phyloP scores from a whole-genome alignment of 768 basidiomycete genomes.

The Mycena sanguinolenta region DNA sequence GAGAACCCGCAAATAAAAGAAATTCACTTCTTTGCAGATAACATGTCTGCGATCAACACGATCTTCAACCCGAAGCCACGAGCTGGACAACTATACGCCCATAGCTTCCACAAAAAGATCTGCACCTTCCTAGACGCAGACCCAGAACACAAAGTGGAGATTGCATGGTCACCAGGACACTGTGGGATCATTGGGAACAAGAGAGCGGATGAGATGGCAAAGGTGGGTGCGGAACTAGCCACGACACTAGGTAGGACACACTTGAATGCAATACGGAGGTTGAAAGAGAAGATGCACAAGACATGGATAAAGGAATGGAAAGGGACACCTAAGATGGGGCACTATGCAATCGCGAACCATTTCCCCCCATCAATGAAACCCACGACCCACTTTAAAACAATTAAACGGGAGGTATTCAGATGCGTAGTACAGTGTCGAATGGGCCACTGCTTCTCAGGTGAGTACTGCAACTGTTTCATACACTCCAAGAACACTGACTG shows the following conservation, averaged over 20 bases:
- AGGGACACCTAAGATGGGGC: conserved; percentile 8
- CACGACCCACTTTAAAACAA: conserved; percentile 28
- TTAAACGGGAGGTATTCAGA: too few species aligned
- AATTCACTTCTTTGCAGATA: conserved; percentile 19
- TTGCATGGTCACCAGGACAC: conserved; percentile 44
- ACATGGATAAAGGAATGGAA: conserved; percentile 39
- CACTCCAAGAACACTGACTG: too few species aligned
- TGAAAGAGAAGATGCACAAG: conserved; percentile 16
- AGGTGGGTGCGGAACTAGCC: conserved; percentile 32
- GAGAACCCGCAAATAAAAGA: neutral
- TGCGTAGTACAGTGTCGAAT: too few species aligned
- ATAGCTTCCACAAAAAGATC: conserved; percentile 35
- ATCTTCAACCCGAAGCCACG: conserved; percentile 17
- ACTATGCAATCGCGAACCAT: conserved; percentile 35
- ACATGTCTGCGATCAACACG: conserved; percentile 3
- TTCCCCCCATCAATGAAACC: conserved; percentile 36
- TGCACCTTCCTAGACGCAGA: conserved; percentile 22
- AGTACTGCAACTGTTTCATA: too few species aligned
- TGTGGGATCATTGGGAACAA: conserved; percentile 40
- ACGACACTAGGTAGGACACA: conserved; percentile 15
- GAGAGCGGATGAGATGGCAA: conserved; percentile 42
- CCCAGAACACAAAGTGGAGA: conserved; percentile 14
- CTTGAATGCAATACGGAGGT: conserved; percentile 31
- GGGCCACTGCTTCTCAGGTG: too few species aligned
- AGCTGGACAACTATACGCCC: conserved; percentile 32